Percentiles rank a stretch among this genome's conserved stretches.
These are phyloP conservation scores for Thermothelomyces thermophilus DNA, from an alignment of 2,329 filamentous ascomycete species.

Conservation along the genomic window DNA sequence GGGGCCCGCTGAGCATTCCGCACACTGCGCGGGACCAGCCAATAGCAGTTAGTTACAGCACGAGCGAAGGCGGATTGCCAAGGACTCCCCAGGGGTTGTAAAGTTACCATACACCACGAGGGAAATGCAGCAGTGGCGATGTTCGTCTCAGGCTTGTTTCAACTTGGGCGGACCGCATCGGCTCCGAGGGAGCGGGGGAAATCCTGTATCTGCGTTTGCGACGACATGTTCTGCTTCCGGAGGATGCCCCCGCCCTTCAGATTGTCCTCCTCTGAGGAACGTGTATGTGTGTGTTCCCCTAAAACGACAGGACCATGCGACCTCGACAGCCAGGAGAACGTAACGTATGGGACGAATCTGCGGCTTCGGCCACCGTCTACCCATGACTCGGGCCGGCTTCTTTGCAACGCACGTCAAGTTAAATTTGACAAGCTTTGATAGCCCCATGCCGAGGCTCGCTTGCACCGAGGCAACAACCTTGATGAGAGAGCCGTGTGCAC, in stretches of 20 bases:
- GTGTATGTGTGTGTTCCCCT: too few relatives aligned
- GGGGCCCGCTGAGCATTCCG: background rate
- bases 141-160: constrained; percentile 27
- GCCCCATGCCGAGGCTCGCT: background rate
- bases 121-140: constrained; percentile 26
- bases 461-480: background rate
- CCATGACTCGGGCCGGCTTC: too few relatives aligned
- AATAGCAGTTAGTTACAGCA: constrained; percentile 3
- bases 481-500: background rate
- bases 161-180: constrained; percentile 24
- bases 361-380: too few relatives aligned
- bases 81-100: constrained; percentile 14
- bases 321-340: too few relatives aligned
- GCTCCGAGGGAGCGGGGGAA: constrained; percentile 12
- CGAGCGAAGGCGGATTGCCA: background rate
- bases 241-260: constrained; percentile 5
- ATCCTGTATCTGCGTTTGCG: constrained; percentile 10
- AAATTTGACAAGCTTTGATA: too few relatives aligned
- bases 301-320: too few relatives aligned
- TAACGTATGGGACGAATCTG: too few relatives aligned
- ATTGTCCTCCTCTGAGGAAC: too few relatives aligned
- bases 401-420: too few relatives aligned
- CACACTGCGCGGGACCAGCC: background rate
- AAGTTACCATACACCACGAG: constrained; percentile 14
- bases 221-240: constrained; percentile 16